Base-by-base conservation (phyloP, 2,329 filamentous ascomycete species). In the Ascochyta viciae-villosae region DNA sequence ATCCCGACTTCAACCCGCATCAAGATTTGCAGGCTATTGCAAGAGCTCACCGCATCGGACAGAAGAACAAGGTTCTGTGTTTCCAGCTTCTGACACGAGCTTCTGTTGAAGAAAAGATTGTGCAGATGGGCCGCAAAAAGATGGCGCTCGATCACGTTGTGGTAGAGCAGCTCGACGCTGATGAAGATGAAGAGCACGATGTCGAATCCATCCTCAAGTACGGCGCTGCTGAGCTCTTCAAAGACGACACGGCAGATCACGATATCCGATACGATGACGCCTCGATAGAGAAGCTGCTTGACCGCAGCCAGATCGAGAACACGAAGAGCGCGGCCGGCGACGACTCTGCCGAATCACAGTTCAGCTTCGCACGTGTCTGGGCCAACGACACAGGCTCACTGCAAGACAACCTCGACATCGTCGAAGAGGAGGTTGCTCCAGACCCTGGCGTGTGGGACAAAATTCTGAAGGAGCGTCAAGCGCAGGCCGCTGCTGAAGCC, bases 1-100 rank as follows among this genome's bases (percentile, higher is more conserved):
- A 99, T 67, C 92, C 92, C 0, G 95, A 99, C 71, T 98, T 96
- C 81, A 99, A 99, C 60, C 95, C 95, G 0, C 95, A 99, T 71
- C 95, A 99, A 76, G 96, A 99, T 69, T 90, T 99, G 37, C 95
- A 99, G 74, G 95, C 95, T 0, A 83, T 99, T 27, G 96, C 94
- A 27, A 88, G 96, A 62, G 95, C 94, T 16, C 95, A 99, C 76
- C 89, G 95, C 24, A 98, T 99, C 61, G 96, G 96, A 0, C 96
- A 99, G 76, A 92, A 92, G 75, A 92, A 95, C 64, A 97, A 96
- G 67, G 95, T 99, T 0, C 83, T 99, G 1, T 96, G 96, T 63
- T 96, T 98, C 68, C 94, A 98, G 73, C 80, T 99, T 0, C 92
- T 96, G 81, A 98, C 92, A 1, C 89, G 93, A 56, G 86, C 89